Base-by-base conservation (phyloP, 2,329 filamentous ascomycete genomes). In the Domatiomyces globalis region DNA sequence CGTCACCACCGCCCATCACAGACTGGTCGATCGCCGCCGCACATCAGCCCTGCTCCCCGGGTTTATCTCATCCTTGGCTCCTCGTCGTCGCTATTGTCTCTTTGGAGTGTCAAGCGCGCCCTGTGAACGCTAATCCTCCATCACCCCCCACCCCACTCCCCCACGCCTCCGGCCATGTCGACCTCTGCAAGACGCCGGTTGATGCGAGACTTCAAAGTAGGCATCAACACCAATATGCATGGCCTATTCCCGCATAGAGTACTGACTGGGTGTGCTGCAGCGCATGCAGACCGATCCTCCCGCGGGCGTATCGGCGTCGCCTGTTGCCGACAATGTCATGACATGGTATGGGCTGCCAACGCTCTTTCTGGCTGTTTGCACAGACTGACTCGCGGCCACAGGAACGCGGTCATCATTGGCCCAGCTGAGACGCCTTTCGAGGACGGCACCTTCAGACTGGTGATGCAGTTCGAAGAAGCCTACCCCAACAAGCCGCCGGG, bases 261-360 rank as follows among this genome's bases (percentile, higher is more conserved):
- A 52, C 54, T 50, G 49, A 56, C 55, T 48, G 43, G 12, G 25
- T 39, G 43, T 55, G 49, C 53, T 43, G 51, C 66, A 95, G 89
- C 88, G 92, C 70, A 98, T 98, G 90, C 92, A 98, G 73, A 96
- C 90, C 45, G 92, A 98, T 66, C 92, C 92, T 67, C 92, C 92
- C 8, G 90, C 90, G 49, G 92, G 92, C 53, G 90, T 98, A 49
- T 96, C 90, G 58, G 92, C 92, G 15, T 96, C 89, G 49, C 92
- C 92, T 5, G 85, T 96, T 46, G 87, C 90, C 55, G 88, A 95
- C 65, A 95, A 95, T 73, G 88, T 95, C 63, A 95, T 95, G 88
- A 94, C 87, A 48, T 95, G 87, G 87, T 94, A 77, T 58, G 76
- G 62, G 55, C 27, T 50, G n/a, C 33, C 10, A 22, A 6, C 46